phyloP scores from a whole-genome alignment of 441 rosid genomes.

The Hura crepitans region DNA sequence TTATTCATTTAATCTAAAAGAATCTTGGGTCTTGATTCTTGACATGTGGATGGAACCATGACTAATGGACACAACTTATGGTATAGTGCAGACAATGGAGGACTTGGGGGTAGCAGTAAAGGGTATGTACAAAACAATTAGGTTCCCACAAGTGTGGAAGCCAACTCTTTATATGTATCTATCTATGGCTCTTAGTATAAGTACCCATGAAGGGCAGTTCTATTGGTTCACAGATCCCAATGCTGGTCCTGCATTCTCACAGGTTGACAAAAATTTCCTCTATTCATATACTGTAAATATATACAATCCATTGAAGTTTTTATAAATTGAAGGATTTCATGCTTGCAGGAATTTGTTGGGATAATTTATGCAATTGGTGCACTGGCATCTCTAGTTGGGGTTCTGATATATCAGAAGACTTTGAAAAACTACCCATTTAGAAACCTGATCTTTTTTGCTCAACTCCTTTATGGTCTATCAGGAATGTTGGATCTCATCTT shows the following conservation, averaged over 20 bases:
- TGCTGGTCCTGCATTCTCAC: conserved; percentile 77
- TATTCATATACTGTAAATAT: too few relatives aligned
- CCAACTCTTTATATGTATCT: conserved; percentile 76
- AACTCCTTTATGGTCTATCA: conserved; percentile 50
- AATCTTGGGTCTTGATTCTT: too few relatives aligned
- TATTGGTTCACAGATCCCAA: conserved; percentile 81
- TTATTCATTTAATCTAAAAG: too few relatives aligned
- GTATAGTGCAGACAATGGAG: conserved; percentile 37
- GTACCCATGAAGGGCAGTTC: conserved; percentile 79
- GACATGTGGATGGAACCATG: too few relatives aligned
- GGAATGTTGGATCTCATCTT: conserved; percentile 73
- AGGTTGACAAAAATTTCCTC: conserved; percentile 29
- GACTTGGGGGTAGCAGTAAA: conserved; percentile 41
- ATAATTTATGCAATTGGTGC: conserved; percentile 66
- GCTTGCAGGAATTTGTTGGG: conserved; percentile 60
- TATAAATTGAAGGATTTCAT: background rate
- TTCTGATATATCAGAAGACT: conserved; percentile 64
- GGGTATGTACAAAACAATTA: conserved; percentile 56
- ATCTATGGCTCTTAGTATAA: conserved; percentile 66
- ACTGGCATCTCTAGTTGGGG: conserved; percentile 66
- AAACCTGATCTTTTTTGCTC: conserved; percentile 49
- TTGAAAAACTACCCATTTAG: conserved; percentile 57
- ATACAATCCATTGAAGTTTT: background rate
- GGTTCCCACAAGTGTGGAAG: conserved; percentile 72
- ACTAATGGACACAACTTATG: background rate